A percentile compares a stretch with the other conserved stretches of the same genome.
Evolutionary conservation across 768 basidiomycete genomes (phyloP).

Genomic region (Serpula lacrymans): DNA sequence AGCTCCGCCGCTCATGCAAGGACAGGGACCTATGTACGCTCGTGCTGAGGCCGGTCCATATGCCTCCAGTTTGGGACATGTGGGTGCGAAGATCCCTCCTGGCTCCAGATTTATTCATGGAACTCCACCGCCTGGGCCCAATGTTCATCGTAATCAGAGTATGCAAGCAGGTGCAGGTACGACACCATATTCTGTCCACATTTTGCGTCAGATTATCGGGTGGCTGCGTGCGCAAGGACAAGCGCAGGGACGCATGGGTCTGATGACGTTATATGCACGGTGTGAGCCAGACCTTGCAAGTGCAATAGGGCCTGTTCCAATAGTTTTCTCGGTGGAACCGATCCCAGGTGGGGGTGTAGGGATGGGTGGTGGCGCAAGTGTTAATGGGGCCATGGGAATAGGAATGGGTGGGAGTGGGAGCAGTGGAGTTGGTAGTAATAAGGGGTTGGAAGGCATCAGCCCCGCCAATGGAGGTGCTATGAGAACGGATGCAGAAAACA

Average conservation of each 20-base stretch:
- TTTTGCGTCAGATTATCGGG: slow-evolving; percentile 29
- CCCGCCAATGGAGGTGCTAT: too few species aligned
- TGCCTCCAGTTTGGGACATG: too few species aligned
- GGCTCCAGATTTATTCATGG: slow-evolving; percentile 4
- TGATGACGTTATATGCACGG: slow-evolving; percentile 57
- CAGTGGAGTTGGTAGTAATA: too few species aligned
- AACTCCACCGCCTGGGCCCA: slow-evolving; percentile 10
- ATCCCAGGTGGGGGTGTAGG: slow-evolving; percentile 17
- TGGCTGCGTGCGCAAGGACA: neutral
- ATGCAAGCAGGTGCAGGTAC: slow-evolving; percentile 15
- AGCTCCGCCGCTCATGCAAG: slow-evolving; percentile 19
- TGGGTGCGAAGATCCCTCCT: too few species aligned
- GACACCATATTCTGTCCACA: slow-evolving; percentile 24
- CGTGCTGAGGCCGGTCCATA: slow-evolving; percentile 19
- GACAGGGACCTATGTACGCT: slow-evolving; percentile 59
- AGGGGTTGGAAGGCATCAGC: too few species aligned
- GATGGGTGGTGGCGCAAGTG: neutral
- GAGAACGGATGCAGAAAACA: too few species aligned
- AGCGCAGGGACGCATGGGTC: slow-evolving; percentile 12
- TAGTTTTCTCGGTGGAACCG: slow-evolving; percentile 58
- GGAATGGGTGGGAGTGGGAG: too few species aligned
- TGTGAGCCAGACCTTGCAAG: slow-evolving; percentile 47
- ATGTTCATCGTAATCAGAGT: slow-evolving; percentile 10
- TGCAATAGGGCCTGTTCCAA: slow-evolving; percentile 57
- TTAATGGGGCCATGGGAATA: neutral